Evolutionary conservation across 2,329 filamentous ascomycete genomes (phyloP).

Genomic region (Hypoxylon sp.): DNA sequence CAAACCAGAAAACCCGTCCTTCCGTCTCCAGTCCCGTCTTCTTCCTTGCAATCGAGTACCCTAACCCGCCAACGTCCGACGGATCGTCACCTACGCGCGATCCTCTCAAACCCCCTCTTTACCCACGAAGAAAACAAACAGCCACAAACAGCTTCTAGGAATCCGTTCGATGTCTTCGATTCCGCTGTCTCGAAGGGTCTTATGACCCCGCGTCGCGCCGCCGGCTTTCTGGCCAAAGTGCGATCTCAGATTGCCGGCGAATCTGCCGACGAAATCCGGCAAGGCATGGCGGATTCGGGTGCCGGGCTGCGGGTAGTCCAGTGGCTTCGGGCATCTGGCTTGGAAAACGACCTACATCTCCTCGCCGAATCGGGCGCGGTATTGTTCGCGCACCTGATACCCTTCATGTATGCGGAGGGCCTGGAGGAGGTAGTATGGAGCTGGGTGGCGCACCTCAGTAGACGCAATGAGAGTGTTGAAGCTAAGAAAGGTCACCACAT

Average conservation of each 20-base stretch:
- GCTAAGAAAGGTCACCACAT: constrained; percentile 32
- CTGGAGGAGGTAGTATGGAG: constrained; percentile 65
- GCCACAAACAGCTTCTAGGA: constrained; percentile 41
- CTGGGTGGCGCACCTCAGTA: constrained; percentile 61
- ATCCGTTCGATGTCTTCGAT: constrained; percentile 68
- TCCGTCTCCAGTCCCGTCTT: constrained; percentile 6
- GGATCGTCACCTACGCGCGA: constrained; percentile 66
- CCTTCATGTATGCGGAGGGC: constrained; percentile 66
- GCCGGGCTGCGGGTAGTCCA: constrained; percentile 63
- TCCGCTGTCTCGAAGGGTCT: constrained; percentile 67
- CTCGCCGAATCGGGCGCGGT: constrained; percentile 51
- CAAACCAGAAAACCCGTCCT: constrained; percentile 2
- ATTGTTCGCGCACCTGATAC: constrained; percentile 58
- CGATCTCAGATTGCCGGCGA: constrained; percentile 56
- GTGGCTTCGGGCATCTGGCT: constrained; percentile 66
- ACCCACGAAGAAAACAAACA: constrained; percentile 46
- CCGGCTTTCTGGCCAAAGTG: constrained; percentile 66
- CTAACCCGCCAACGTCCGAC: constrained; percentile 53
- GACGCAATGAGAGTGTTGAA: constrained; percentile 42
- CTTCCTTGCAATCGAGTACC: constrained; percentile 27
- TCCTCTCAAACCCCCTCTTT: constrained; percentile 70
- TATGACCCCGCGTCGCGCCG: constrained; percentile 66
- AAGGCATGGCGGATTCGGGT: constrained; percentile 57
- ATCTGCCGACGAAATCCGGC: constrained; percentile 50
- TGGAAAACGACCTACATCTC: constrained; percentile 61